phyloP scores from a whole-genome alignment of 179 eudicot species.

The Beta lomatogona region DNA sequence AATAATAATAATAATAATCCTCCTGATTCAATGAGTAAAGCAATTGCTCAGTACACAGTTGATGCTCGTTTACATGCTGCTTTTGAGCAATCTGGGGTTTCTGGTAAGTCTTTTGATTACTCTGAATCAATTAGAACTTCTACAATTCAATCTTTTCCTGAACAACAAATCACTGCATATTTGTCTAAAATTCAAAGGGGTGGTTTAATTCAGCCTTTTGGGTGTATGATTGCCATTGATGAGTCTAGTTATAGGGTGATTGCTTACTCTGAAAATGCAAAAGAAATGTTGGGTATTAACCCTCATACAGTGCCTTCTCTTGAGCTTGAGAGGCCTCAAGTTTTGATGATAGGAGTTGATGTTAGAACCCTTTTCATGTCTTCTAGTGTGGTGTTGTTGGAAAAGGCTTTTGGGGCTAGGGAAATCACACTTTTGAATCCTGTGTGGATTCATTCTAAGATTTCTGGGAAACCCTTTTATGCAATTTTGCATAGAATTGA shows the following conservation, averaged over 20 bases:
- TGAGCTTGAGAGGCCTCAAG: slow-evolving; percentile 37
- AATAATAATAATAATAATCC: slow-evolving; percentile 11
- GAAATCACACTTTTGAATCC: slow-evolving; percentile 82
- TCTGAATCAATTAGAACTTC: slow-evolving; percentile 58
- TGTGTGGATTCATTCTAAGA: slow-evolving; percentile 79
- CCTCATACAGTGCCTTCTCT: slow-evolving; percentile 69
- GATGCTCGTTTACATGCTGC: slow-evolving; percentile 92
- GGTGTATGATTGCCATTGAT: slow-evolving; percentile 79
- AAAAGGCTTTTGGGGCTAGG: slow-evolving; percentile 73
- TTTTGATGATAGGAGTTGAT: slow-evolving; percentile 67
- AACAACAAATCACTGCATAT: slow-evolving; percentile 78
- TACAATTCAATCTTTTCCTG: slow-evolving; percentile 55
- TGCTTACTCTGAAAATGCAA: slow-evolving; percentile 72
- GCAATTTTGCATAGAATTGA: slow-evolving; percentile 93
- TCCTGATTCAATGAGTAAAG: slow-evolving; percentile 59
- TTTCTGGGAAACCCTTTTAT: slow-evolving; percentile 79
- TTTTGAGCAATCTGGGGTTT: slow-evolving; percentile 75
- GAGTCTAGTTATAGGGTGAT: slow-evolving; percentile 57
- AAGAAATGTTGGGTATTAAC: slow-evolving; percentile 60
- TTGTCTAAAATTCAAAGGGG: slow-evolving; percentile 86
- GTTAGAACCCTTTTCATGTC: slow-evolving; percentile 66
- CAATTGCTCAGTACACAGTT: slow-evolving; percentile 72
- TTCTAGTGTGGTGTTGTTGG: slow-evolving; percentile 58
- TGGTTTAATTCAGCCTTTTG: slow-evolving; percentile 86
- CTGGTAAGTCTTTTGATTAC: slow-evolving; percentile 87